Conservation (phyloP, 2,329 filamentous ascomycete species). For the Xenosphaeropsis pyriputrescens region DNA sequence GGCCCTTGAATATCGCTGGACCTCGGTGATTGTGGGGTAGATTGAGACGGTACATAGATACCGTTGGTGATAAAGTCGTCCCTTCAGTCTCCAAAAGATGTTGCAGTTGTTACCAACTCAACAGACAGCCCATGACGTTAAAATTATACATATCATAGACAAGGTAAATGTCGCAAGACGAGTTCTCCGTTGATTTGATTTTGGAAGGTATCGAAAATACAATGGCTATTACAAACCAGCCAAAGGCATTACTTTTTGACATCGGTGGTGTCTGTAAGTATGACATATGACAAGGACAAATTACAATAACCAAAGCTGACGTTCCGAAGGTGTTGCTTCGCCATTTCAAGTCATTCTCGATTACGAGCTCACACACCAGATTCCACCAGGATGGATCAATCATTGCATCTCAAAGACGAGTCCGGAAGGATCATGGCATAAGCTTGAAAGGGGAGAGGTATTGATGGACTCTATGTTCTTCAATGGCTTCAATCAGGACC, state of each 20-base stretch:
- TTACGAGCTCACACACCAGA: slow-evolving; percentile 63
- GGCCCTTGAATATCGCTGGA: too few relatives aligned
- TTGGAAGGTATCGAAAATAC: slow-evolving; percentile 14
- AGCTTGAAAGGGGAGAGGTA: slow-evolving; percentile 73
- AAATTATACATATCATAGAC: background rate
- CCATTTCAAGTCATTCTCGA: slow-evolving; percentile 89
- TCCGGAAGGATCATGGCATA: slow-evolving; percentile 76
- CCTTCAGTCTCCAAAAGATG: background rate
- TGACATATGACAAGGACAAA: background rate
- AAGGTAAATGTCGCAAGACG: slow-evolving; percentile 15
- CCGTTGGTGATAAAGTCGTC: background rate
- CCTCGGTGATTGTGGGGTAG: too few relatives aligned
- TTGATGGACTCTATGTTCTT: slow-evolving; percentile 65
- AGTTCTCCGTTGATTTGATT: slow-evolving; percentile 14
- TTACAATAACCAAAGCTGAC: slow-evolving; percentile 5
- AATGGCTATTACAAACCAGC: slow-evolving; percentile 31
- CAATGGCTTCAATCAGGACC: slow-evolving; percentile 57
- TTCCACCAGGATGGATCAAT: slow-evolving; percentile 86
- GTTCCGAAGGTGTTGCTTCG: slow-evolving; percentile 48
- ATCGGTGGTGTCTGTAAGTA: slow-evolving; percentile 91
- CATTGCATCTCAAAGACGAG: slow-evolving; percentile 68
- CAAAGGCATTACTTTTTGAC: slow-evolving; percentile 78
- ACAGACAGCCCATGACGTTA: too few relatives aligned
- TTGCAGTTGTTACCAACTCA: too few relatives aligned
- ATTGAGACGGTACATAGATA: too few relatives aligned